Evolutionary conservation across 768 basidiomycete species (phyloP).

Genomic region (Suillus subalutaceus): DNA sequence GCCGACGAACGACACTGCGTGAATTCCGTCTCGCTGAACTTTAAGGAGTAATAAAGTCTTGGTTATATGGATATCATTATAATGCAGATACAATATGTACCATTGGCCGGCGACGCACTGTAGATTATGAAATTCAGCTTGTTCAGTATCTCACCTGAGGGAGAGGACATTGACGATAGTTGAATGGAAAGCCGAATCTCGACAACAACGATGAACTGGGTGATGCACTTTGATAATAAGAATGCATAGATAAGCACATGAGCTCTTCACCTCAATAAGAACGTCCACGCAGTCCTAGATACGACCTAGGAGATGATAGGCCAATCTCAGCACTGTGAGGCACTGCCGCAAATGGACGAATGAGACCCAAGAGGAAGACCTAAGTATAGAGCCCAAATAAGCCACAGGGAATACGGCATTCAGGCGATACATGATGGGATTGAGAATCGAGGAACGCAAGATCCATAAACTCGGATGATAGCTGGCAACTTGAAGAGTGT

Average conservation of each 20-base stretch:
- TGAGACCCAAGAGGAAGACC: background rate
- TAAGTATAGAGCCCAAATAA: background rate
- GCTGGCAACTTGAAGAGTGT: background rate
- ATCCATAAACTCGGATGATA: background rate
- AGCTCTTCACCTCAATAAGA: background rate
- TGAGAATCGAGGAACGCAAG: background rate
- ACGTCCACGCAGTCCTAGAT: background rate
- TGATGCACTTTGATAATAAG: background rate
- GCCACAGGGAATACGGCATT: background rate
- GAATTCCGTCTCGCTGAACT: slow-evolving; percentile 85
- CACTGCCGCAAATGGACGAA: background rate
- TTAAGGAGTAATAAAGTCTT: slow-evolving; percentile 45
- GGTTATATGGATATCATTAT: background rate
- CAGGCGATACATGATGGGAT: background rate
- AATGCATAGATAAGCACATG: background rate
- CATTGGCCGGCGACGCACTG: too few relatives aligned
- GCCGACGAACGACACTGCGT: slow-evolving; percentile 89
- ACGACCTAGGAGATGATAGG: background rate
- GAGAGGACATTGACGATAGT: background rate
- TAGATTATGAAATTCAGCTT: background rate
- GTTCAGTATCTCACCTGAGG: background rate
- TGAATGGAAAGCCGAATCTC: background rate
- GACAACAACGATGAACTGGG: too few relatives aligned
- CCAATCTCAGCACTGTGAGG: background rate
- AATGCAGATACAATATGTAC: background rate